Base-by-base conservation (phyloP, 2,329 filamentous ascomycete genomes). In the Penicillium vulpinum region DNA sequence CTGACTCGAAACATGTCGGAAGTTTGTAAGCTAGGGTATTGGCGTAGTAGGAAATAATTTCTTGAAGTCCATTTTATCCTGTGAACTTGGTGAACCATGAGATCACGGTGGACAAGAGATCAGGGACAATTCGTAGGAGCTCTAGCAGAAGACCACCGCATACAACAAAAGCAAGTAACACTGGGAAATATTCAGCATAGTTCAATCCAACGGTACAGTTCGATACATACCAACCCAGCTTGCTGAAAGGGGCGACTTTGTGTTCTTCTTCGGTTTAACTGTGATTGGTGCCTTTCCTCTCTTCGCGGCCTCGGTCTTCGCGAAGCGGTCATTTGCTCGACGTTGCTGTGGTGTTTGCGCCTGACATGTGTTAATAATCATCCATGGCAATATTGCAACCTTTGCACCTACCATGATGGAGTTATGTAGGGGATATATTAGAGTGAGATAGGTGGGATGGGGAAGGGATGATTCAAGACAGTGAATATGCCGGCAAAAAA, bases 281-380 rank as follows among this genome's bases (percentile, higher is more conserved):
- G 71, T 68, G 24, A 68, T 64, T 61, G 79, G 75, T 43, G 73
- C 74, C 70, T 82, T 85, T 59, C 85, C 85, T 72, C 85, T 82
- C 72, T 86, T 86, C 58, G 79, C 77, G 62, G 82, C 82, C 69
- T 87, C 83, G 60, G 77, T 73, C 64, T 81, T 81, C 51, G 85
- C 85, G 67, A 81, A 87, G 61, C 78, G 80, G 58, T 84, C 82
- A 72, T 88, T 88, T 41, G 85, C 85, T 65, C 80, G 80, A 59
- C 85, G 83, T 76, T 88, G 85, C 69, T 85, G 81, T 29, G 85
- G 85, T 62, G 85, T 88, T 82, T 88, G 85, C 26, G 80, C 82
- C 83, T 85, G 49, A 15, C 9, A 18, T 38, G 11, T 40, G 16
- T 58, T 33, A 51, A 33, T 43, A 11, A 15, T 28, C 13, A 33